Percentiles rank a stretch among this genome's conserved stretches.
These are phyloP conservation scores for Hemerocallis citrina DNA, from an alignment of 106 monocot genomes.

Conservation along the genomic window DNA sequence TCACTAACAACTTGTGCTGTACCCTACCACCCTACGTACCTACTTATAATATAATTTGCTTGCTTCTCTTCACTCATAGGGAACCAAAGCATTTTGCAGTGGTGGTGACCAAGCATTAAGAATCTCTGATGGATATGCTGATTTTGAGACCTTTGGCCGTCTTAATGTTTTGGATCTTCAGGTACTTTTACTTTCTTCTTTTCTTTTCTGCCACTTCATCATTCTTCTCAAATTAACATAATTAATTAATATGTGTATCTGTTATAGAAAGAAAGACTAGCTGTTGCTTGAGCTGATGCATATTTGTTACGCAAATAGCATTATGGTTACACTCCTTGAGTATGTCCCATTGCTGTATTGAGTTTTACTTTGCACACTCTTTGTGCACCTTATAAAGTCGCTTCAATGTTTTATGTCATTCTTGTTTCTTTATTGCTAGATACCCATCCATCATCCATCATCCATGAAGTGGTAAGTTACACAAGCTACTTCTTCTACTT, in stretches of 20 bases:
- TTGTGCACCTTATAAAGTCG: too few species aligned
- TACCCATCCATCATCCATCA: too few species aligned
- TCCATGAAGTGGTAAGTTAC: too few species aligned
- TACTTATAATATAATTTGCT: neutral
- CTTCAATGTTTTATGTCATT: too few species aligned
- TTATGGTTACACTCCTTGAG: neutral
- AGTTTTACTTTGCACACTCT: neutral
- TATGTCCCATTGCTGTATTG: neutral
- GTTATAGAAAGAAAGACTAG: neutral
- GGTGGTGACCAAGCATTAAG: conserved; percentile 85
- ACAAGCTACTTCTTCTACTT: too few species aligned
- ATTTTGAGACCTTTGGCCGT: conserved; percentile 73
- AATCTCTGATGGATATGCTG: conserved; percentile 77
- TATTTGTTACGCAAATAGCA: neutral
- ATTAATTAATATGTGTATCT: neutral
- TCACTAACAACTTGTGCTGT: neutral
- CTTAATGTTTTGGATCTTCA: conserved; percentile 90
- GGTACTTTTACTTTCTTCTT: conserved; percentile 21
- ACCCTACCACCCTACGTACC: neutral
- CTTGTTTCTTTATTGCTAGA: too few species aligned
- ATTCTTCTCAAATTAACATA: neutral
- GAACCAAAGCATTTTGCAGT: conserved; percentile 79
- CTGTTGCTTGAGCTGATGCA: neutral
- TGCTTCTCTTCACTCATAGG: too few species aligned
- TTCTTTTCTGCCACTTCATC: neutral